A percentile compares a stretch with the other conserved stretches of the same genome.
Evolutionary conservation across 2,329 filamentous ascomycete species (phyloP).

Genomic region (Fusarium beomiforme): DNA sequence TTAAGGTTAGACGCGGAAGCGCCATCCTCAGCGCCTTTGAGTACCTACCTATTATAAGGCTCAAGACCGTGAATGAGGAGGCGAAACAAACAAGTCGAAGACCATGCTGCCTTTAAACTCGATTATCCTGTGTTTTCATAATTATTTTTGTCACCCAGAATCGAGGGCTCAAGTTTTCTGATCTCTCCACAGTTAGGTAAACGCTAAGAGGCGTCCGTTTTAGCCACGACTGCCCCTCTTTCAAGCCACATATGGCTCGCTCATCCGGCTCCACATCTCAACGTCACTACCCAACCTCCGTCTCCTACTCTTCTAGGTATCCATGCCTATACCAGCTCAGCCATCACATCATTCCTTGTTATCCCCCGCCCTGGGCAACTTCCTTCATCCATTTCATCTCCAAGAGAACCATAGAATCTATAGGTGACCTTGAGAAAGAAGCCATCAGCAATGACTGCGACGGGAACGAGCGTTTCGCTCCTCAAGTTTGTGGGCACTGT

Average conservation of each 20-base stretch:
- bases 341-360: conserved; percentile 29
- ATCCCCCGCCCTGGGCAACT: conserved; percentile 1
- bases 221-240: conserved; percentile 3
- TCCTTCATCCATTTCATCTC: neutral
- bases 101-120: too few relatives aligned
- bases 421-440: neutral
- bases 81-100: too few relatives aligned
- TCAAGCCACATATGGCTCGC: conserved; percentile 14
- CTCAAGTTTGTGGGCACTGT: conserved; percentile 95
- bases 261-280: conserved; percentile 13
- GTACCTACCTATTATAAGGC: too few relatives aligned
- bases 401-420: neutral
- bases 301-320: neutral
- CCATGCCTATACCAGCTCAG: neutral
- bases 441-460: conserved; percentile 66
- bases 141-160: too few relatives aligned
- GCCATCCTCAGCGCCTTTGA: neutral
- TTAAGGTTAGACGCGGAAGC: conserved; percentile 31
- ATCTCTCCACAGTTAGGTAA: too few relatives aligned
- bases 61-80: too few relatives aligned
- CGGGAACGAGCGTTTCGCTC: conserved; percentile 75
- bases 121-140: too few relatives aligned
- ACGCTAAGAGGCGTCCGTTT: neutral
- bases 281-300: conserved; percentile 29
- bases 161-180: too few relatives aligned